Conservation (phyloP, 2,329 filamentous ascomycete genomes). For the Diplodia seriata region DNA sequence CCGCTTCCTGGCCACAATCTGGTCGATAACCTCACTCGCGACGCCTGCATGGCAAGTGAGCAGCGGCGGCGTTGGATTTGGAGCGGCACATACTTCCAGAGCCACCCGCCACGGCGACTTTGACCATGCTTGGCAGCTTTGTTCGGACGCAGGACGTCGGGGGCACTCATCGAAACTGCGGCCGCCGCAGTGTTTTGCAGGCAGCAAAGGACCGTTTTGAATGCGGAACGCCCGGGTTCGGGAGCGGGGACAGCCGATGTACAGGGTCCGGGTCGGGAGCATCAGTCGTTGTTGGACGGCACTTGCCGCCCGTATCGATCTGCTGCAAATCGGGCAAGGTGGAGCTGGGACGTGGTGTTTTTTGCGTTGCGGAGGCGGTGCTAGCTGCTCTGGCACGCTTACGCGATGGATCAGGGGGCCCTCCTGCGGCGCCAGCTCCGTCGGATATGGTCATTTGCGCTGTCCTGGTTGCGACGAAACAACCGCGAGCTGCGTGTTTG, state of each 20-base stretch:
- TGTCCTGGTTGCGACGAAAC: slow-evolving; percentile 1
- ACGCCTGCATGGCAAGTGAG: slow-evolving; percentile 53
- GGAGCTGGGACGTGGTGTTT: slow-evolving; percentile 13
- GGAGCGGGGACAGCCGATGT: slow-evolving; percentile 16
- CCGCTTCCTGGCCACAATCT: slow-evolving; percentile 55
- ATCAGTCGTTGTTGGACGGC: slow-evolving; percentile 12
- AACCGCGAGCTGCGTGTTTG: neutral
- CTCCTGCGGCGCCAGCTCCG: slow-evolving; percentile 12
- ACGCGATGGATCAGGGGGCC: neutral
- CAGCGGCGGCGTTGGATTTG: neutral
- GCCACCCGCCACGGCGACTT: slow-evolving; percentile 47
- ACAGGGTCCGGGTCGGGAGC: slow-evolving; percentile 8
- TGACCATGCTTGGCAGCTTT: slow-evolving; percentile 37
- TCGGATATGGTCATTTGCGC: no score
- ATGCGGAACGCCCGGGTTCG: slow-evolving; percentile 9
- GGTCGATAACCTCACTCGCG: slow-evolving; percentile 60
- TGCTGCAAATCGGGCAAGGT: neutral
- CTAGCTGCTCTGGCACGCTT: neutral
- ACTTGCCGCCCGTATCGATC: slow-evolving; percentile 8
- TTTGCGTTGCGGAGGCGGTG: neutral
- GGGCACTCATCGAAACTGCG: no score
- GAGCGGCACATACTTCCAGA: slow-evolving; percentile 36
- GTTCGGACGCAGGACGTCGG: neutral
- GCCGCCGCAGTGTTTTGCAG: neutral
- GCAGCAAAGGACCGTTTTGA: neutral